A percentile compares a stretch with the other conserved stretches of the same genome.
These are phyloP conservation scores for Blumeriella jaapii DNA, from an alignment of 2,329 filamentous ascomycete species.

Conservation along the genomic window DNA sequence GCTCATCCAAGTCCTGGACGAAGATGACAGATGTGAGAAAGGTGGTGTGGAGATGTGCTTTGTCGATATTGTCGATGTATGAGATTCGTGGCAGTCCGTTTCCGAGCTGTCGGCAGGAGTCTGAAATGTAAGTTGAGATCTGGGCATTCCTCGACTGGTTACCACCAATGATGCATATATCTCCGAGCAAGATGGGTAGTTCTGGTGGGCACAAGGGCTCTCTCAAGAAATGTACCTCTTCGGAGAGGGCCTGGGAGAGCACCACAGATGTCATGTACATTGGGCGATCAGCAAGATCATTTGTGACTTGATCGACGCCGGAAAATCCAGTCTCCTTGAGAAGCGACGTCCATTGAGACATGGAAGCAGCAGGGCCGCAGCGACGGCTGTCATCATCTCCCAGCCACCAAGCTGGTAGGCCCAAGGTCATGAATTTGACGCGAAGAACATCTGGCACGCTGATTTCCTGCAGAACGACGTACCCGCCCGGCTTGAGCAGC, in stretches of 20 bases:
- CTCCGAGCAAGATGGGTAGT: slow-evolving; percentile 1
- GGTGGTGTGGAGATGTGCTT: slow-evolving; percentile 1
- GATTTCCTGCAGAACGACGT: slow-evolving; percentile 34
- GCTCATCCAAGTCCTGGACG: slow-evolving; percentile 7
- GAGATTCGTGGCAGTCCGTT: slow-evolving; percentile 5
- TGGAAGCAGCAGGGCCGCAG: slow-evolving; percentile 3
- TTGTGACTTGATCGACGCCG: slow-evolving; percentile 21
- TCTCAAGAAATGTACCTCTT: slow-evolving; percentile 6
- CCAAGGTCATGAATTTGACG: slow-evolving; percentile 4
- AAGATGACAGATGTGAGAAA: slow-evolving; percentile 5
- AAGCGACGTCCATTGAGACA: slow-evolving; percentile 19
- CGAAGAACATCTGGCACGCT: slow-evolving; percentile 27
- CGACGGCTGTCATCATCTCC: slow-evolving; percentile 11
- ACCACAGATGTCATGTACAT: slow-evolving; percentile 8
- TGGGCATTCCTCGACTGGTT: slow-evolving; percentile 4
- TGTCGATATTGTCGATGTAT: slow-evolving; percentile 4
- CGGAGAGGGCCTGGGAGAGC: slow-evolving; percentile 4
- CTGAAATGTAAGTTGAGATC: slow-evolving; percentile 4
- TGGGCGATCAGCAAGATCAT: slow-evolving; percentile 8
- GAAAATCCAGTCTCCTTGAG: slow-evolving; percentile 23
- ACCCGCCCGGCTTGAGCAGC: slow-evolving; percentile 34
- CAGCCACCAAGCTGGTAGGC: slow-evolving; percentile 13
- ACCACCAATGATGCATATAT: slow-evolving; percentile 6
- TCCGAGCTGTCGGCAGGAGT: slow-evolving; percentile 2
- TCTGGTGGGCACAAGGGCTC: slow-evolving; percentile 6